Evolutionary conservation across 805 yeast genomes (phyloP), one percentile per base, ranked within the genome.

Genomic region (Candida andamanensis): DNA sequence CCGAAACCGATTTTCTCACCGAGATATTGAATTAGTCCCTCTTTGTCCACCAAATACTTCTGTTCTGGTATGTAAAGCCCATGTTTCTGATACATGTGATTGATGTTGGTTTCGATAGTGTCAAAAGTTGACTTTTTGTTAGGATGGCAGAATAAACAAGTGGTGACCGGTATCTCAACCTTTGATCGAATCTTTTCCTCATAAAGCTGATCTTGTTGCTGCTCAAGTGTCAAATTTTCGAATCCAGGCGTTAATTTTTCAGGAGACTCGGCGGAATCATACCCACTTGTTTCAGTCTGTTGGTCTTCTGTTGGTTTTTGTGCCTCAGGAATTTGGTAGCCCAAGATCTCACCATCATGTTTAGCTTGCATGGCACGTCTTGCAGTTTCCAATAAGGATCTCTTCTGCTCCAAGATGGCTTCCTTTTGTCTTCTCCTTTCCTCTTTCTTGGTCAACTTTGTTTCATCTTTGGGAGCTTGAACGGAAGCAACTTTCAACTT

Each of bases 11-110:
- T 76, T 46, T 82, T 80, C 42, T 86, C 92, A 26, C 83, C 85
- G 37, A 92, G 58, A 49, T 84, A 85, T 2, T 60, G 54, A n/a
- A 92, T 56, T 24, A 92, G 65, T 0, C 97, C 97, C 24, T 63
- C 69, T 29, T 74, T 60, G 52, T 89, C 85, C 0, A 58, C 63
- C 29, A 92, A 65, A 47, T 75, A 87, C 11, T 74, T 69, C 39
- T 69, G 63, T 54, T 92, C 97, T 1, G 98, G 98, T 5, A 92
- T 71, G 40, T 81, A 92, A 26, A 92, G 67, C 2, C 97, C 97
- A 56, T 84, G 96, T 22, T 56, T 63, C 37, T 68, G 69, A 49
- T 74, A 78, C 95, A 92, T 82, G 55, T 92, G 95, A 17, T 66
- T 68, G 18, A 82, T 47, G 33, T 65, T 64, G 17, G 55, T 69